These are phyloP conservation scores for Phyllosticta citriasiana DNA, from an alignment of 2,329 filamentous ascomycete species.

Conservation along the genomic window DNA sequence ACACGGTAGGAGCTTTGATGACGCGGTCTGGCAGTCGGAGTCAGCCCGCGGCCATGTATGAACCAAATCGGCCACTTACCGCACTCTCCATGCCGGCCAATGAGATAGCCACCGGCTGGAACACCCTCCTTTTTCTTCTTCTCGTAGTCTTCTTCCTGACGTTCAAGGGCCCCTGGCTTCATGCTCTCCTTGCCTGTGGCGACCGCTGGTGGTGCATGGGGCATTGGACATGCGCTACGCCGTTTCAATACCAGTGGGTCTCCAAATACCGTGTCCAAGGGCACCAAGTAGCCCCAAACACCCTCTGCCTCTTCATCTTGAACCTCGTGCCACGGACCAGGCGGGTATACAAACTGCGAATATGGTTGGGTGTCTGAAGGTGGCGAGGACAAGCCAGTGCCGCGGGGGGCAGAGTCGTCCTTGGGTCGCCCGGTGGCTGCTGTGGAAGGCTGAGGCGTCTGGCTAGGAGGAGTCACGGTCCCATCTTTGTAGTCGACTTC, in stretches of 20 bases:
- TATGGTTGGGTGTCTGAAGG: slow-evolving; percentile 69
- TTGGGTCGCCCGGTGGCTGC: slow-evolving; percentile 5
- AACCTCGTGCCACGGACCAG: slow-evolving; percentile 68
- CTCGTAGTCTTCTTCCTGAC: slow-evolving; percentile 49
- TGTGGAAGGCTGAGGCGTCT: slow-evolving; percentile 30
- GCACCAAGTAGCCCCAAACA: slow-evolving; percentile 92
- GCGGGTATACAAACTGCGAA: slow-evolving; percentile 70
- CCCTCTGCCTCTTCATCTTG: slow-evolving; percentile 75
- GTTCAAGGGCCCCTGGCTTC: slow-evolving; percentile 43
- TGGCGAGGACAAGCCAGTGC: slow-evolving; percentile 47
- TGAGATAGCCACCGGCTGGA: slow-evolving; percentile 73
- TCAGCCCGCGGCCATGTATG: not conserved
- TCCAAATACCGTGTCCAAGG: slow-evolving; percentile 62
- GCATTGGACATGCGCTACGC: slow-evolving; percentile 57
- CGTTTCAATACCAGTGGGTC: slow-evolving; percentile 65
- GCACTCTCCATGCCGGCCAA: slow-evolving; percentile 89
- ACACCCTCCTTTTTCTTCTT: slow-evolving; percentile 42
- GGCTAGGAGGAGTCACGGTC: slow-evolving; percentile 56
- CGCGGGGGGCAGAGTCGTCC: slow-evolving; percentile 15
- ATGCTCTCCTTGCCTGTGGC: slow-evolving; percentile 36
- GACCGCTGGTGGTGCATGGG: slow-evolving; percentile 29
- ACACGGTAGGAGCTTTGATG: slow-evolving; percentile 69
- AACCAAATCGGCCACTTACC: slow-evolving; percentile 45
- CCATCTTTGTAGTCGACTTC: slow-evolving; percentile 53
- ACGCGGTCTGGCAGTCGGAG: slow-evolving; percentile 44